Evolutionary conservation across 2,329 filamentous ascomycete genomes (phyloP).

Genomic region (Botrytis deweyae): DNA sequence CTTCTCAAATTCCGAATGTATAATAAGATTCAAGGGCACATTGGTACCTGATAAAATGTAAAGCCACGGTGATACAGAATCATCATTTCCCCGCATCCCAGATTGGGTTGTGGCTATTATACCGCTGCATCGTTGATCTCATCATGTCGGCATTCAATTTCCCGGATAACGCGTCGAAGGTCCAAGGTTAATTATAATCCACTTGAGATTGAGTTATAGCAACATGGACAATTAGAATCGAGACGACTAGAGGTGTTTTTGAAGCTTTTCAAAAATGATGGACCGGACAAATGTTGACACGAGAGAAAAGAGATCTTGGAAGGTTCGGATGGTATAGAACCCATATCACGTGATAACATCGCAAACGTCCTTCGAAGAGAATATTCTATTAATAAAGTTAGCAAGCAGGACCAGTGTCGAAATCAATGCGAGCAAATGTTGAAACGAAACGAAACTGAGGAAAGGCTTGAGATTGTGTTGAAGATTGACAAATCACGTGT

Average conservation of each 20-base stretch:
- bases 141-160: slow-evolving; percentile 5
- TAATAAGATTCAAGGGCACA: not conserved
- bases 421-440: not conserved
- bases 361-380: too few relatives aligned
- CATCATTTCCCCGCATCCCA: not conserved
- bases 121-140: not conserved
- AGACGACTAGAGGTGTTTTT: not conserved
- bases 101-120: not conserved
- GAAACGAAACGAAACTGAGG: not conserved
- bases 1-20: not conserved
- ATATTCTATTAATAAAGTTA: not conserved
- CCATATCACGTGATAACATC: not conserved
- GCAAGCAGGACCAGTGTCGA: not conserved
- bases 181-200: not conserved
- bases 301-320: not conserved
- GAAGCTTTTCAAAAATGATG: not conserved
- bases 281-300: not conserved
- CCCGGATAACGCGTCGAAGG: not conserved
- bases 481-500: not conserved
- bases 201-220: not conserved
- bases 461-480: not conserved
- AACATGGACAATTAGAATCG: not conserved
- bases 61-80: not conserved
- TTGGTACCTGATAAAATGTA: not conserved
- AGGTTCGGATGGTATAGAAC: not conserved